A percentile compares a stretch with the other conserved stretches of the same genome.
These are phyloP conservation scores for Dryas octopetala DNA, from an alignment of 306 rosid genomes.

Conservation along the genomic window DNA sequence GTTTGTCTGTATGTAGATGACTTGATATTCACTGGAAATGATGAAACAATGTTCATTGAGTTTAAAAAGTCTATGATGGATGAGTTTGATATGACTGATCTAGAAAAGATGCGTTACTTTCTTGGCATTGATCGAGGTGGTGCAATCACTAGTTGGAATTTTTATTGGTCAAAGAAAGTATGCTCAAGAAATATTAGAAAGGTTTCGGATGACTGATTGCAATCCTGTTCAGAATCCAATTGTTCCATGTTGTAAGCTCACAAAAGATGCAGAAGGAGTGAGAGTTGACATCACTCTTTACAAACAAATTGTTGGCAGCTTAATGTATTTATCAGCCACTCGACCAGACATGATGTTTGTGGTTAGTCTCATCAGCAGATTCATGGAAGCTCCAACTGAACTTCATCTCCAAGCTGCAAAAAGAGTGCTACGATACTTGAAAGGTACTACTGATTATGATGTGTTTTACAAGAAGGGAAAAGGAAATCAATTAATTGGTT, in stretches of 20 bases:
- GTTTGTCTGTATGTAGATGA: no score
- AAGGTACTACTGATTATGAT: no score
- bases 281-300: neutral
- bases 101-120: neutral
- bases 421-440: neutral
- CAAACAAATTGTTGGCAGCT: neutral
- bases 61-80: no score
- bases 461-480: no score
- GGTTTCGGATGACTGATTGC: neutral
- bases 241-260: neutral
- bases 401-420: neutral
- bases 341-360: neutral
- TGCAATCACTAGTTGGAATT: no score
- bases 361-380: neutral
- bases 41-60: no score
- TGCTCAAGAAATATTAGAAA: neutral
- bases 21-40: no score
- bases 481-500: no score
- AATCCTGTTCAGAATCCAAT: neutral
- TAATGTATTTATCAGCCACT: neutral
- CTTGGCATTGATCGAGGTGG: neutral
- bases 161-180: neutral
- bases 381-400: neutral
- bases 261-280: neutral
- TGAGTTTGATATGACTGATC: neutral